phyloP scores from a whole-genome alignment of 2,329 filamentous ascomycete genomes.

The Onygenales sp. region DNA sequence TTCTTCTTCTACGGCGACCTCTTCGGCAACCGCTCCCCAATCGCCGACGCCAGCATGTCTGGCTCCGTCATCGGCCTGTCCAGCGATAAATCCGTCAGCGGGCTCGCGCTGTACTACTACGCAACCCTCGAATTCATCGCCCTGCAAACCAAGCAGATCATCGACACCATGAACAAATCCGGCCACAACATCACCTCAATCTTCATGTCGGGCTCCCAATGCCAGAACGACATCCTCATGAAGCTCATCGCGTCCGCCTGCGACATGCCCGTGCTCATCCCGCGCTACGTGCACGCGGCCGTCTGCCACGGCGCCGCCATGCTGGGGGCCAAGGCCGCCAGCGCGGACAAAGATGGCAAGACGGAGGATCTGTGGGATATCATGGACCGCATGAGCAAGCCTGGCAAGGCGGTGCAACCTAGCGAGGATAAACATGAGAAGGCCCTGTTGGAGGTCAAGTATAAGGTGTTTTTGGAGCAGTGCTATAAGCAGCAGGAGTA shows the following conservation, averaged over 20 bases:
- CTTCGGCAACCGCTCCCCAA: conserved; percentile 90
- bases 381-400: conserved; percentile 96
- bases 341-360: conserved; percentile 62
- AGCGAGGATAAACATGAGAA: conserved; percentile 63
- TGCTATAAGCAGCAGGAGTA: conserved; percentile 78
- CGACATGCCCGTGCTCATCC: conserved; percentile 85
- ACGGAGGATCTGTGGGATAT: conserved; percentile 89
- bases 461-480: conserved; percentile 91
- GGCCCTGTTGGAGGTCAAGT: conserved; percentile 76
- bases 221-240: conserved; percentile 91
- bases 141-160: conserved; percentile 89
- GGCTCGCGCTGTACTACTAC: conserved; percentile 87
- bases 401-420: conserved; percentile 72
- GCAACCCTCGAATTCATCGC: conserved; percentile 97
- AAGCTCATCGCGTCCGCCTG: conserved; percentile 82
- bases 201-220: conserved; percentile 98
- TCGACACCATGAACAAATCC: conserved; percentile 83
- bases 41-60: conserved; percentile 88
- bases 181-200: conserved; percentile 85
- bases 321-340: conserved; percentile 95
- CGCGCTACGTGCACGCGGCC: conserved; percentile 85
- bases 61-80: conserved; percentile 80
- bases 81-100: conserved; percentile 77
- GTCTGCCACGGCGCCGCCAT: conserved; percentile 98
- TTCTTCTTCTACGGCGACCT: conserved; percentile 98